phyloP scores from a whole-genome alignment of 257 asterid genomes.

The Solanum appendiculatum region DNA sequence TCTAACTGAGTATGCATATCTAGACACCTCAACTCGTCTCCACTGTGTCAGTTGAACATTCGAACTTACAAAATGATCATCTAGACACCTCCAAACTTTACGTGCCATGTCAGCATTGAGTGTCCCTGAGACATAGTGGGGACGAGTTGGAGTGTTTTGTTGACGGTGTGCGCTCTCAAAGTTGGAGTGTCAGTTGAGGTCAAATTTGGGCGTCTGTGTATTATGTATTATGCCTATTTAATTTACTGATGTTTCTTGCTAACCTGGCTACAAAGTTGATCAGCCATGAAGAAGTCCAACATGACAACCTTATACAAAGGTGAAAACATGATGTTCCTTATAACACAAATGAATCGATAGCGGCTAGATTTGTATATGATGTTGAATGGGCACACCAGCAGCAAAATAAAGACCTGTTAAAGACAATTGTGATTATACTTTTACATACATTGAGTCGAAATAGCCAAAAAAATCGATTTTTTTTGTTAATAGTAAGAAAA shows the following conservation, averaged over 20 bases:
- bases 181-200: neutral
- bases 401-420: conserved; percentile 33
- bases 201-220: neutral
- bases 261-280: conserved; percentile 98
- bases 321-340: conserved; percentile 65
- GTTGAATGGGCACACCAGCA: conserved; percentile 68
- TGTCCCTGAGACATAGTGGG: fast-evolving
- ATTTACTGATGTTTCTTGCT: neutral
- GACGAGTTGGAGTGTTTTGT: neutral
- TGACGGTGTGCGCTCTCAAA: neutral
- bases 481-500: neutral
- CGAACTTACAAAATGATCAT: neutral
- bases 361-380: conserved; percentile 80
- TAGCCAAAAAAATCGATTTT: neutral
- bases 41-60: neutral
- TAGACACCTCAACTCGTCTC: neutral
- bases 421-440: neutral
- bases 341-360: conserved; percentile 49
- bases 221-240: neutral
- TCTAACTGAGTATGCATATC: neutral
- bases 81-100: neutral
- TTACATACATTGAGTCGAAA: neutral
- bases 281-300: conserved; percentile 97
- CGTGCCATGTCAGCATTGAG: fast-evolving
- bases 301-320: conserved; percentile 86